phyloP scores from a whole-genome alignment of 2,329 filamentous ascomycete genomes.

The Grosmannia serpens region DNA sequence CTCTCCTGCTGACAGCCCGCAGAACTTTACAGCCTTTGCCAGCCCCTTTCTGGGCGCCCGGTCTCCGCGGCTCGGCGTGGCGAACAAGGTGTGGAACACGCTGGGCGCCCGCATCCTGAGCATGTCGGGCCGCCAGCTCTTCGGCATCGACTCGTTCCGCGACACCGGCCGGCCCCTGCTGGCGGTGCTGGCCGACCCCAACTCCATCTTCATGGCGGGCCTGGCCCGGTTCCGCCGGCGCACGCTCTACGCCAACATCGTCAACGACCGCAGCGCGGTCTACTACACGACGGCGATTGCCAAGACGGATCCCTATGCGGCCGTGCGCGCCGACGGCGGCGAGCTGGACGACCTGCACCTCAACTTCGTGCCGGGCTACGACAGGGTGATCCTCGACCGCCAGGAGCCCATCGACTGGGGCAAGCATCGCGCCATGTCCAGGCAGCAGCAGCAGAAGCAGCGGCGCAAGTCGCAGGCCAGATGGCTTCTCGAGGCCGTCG shows the following conservation, averaged over 20 bases:
- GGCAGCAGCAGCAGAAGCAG: not conserved
- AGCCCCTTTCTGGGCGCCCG: conserved; percentile 72
- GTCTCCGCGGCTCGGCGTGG: conserved; percentile 54
- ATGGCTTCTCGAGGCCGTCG: conserved; percentile 1
- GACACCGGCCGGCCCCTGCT: conserved; percentile 73
- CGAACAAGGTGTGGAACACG: conserved; percentile 66
- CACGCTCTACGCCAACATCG: conserved; percentile 73
- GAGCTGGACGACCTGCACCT: conserved; percentile 56
- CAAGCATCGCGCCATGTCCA: not conserved
- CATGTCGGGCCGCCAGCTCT: conserved; percentile 75
- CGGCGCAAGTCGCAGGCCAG: not conserved
- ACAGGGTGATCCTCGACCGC: conserved; percentile 63
- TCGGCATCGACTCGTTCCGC: conserved; percentile 75
- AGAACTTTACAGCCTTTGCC: conserved; percentile 91
- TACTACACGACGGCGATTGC: conserved; percentile 76
- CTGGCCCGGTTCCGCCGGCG: conserved; percentile 65
- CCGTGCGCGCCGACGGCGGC: conserved; percentile 4
- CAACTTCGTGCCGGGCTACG: conserved; percentile 64
- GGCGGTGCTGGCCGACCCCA: conserved; percentile 67
- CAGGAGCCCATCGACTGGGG: conserved; percentile 37
- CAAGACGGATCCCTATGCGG: conserved; percentile 62
- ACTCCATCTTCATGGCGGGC: conserved; percentile 75
- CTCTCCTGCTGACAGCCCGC: not conserved
- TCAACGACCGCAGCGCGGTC: conserved; percentile 72
- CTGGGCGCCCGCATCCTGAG: conserved; percentile 72